These are phyloP conservation scores for Marasmius oreades DNA, from an alignment of 1,284 basidiomycete genomes.

Conservation along the genomic window DNA sequence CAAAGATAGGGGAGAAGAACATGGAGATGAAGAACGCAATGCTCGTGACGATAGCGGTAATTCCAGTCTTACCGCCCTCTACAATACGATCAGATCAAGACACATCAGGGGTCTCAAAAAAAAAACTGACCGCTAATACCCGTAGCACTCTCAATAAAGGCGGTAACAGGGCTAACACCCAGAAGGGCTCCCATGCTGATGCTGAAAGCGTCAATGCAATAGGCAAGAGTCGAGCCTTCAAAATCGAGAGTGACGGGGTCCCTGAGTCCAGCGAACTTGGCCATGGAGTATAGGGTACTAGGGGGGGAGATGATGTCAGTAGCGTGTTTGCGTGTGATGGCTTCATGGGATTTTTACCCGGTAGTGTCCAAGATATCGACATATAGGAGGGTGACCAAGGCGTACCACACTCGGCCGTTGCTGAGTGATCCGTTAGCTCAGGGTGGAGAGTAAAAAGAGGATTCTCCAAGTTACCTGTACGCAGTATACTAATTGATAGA, in stretches of 20 bases:
- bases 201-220: slow-evolving; percentile 79
- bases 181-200: slow-evolving; percentile 82
- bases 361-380: slow-evolving; percentile 74
- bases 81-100: slow-evolving; percentile 24
- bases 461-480: slow-evolving; percentile 31
- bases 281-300: slow-evolving; percentile 89
- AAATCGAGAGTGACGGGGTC: slow-evolving; percentile 86
- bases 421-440: slow-evolving; percentile 23
- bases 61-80: slow-evolving; percentile 88
- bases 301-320: slow-evolving; percentile 27
- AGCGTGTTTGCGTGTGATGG: neutral
- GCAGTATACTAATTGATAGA: slow-evolving; percentile 37
- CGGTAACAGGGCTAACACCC: slow-evolving; percentile 86
- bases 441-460: slow-evolving; percentile 3
- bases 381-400: slow-evolving; percentile 85
- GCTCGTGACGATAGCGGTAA: slow-evolving; percentile 76
- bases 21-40: slow-evolving; percentile 82
- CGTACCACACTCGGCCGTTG: slow-evolving; percentile 83
- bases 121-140: slow-evolving; percentile 57
- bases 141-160: slow-evolving; percentile 83
- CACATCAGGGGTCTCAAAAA: neutral
- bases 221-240: slow-evolving; percentile 82
- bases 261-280: slow-evolving; percentile 86
- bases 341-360: slow-evolving; percentile 25
- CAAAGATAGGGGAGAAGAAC: slow-evolving; percentile 90